Percentiles rank a stretch among this genome's conserved stretches.
phyloP scores from a whole-genome alignment of 2,329 filamentous ascomycete species.

The Clonostachys solani region DNA sequence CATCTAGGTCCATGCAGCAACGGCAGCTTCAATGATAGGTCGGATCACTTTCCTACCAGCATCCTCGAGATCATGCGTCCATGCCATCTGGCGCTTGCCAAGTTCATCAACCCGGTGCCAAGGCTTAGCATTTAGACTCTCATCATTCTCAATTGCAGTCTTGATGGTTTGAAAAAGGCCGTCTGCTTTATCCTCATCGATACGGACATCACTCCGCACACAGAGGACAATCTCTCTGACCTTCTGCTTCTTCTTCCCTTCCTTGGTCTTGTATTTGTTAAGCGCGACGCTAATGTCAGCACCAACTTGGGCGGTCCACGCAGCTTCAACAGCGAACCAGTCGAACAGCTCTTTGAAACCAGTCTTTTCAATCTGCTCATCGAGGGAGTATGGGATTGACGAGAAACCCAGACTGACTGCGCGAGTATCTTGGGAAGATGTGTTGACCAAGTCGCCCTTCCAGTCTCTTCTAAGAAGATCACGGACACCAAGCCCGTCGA shows the following conservation, averaged over 20 bases:
- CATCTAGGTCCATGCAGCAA: constrained; percentile 22
- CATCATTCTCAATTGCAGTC: constrained; percentile 31
- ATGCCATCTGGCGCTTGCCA: constrained; percentile 37
- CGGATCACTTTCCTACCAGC: constrained; percentile 36
- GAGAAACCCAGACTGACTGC: constrained; percentile 40
- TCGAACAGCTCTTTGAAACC: constrained; percentile 40
- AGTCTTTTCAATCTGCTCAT: constrained; percentile 36
- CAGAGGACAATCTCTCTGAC: constrained; percentile 38
- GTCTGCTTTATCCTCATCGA: constrained; percentile 35
- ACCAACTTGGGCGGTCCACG: constrained; percentile 38
- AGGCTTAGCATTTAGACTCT: constrained; percentile 28
- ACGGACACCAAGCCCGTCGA: constrained; percentile 31
- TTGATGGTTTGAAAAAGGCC: constrained; percentile 30
- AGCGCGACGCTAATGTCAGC: constrained; percentile 36
- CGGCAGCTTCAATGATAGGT: constrained; percentile 38
- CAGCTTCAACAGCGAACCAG: constrained; percentile 42
- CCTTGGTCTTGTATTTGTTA: constrained; percentile 34
- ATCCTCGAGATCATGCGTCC: constrained; percentile 26
- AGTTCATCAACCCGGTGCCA: constrained; percentile 37
- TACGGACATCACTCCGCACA: constrained; percentile 36
- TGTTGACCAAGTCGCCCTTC: constrained; percentile 42
- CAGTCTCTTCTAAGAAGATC: constrained; percentile 40
- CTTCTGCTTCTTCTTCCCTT: constrained; percentile 33
- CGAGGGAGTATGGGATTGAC: constrained; percentile 37
- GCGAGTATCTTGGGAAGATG: constrained; percentile 35